These are phyloP conservation scores for Conticribra guillardii DNA, from an alignment of 108 stramenopile genomes.

Conservation along the genomic window DNA sequence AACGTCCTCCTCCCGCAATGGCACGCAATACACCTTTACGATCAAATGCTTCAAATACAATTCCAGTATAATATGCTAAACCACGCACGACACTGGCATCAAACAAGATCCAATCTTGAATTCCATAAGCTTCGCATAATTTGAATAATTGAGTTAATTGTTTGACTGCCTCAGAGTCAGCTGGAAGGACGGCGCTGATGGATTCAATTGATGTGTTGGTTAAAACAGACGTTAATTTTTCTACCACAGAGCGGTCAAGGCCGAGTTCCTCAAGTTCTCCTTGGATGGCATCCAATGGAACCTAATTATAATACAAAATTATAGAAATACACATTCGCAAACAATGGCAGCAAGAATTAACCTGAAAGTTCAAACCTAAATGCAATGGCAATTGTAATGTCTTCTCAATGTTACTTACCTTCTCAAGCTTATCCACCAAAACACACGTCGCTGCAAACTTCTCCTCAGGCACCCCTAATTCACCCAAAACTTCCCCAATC, in stretches of 20 bases:
- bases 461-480: constrained; percentile 89
- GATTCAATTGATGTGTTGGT: constrained; percentile 88
- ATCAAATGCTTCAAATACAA: constrained; percentile 99
- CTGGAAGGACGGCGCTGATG: constrained; percentile 75
- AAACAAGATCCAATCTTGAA: constrained; percentile 93
- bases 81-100: constrained; percentile 97
- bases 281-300: constrained; percentile 91
- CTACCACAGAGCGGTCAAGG: constrained; percentile 76
- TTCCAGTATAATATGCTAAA: constrained; percentile 96
- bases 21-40: constrained; percentile 94
- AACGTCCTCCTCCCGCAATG: constrained; percentile 97
- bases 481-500: constrained; percentile 87
- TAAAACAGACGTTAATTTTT: constrained; percentile 80
- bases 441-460: constrained; percentile 97
- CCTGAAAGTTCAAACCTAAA: neutral
- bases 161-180: constrained; percentile 85
- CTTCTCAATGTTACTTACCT: too few relatives aligned
- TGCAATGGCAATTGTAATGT: too few relatives aligned
- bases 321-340: too few relatives aligned
- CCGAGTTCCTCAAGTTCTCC: constrained; percentile 91
- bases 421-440: constrained; percentile 97
- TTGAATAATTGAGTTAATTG: constrained; percentile 77
- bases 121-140: constrained; percentile 87
- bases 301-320: constrained; percentile 15
- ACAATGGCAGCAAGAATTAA: neutral